These are phyloP conservation scores for Lantana camara DNA, from an alignment of 257 asterid species.

Conservation along the genomic window DNA sequence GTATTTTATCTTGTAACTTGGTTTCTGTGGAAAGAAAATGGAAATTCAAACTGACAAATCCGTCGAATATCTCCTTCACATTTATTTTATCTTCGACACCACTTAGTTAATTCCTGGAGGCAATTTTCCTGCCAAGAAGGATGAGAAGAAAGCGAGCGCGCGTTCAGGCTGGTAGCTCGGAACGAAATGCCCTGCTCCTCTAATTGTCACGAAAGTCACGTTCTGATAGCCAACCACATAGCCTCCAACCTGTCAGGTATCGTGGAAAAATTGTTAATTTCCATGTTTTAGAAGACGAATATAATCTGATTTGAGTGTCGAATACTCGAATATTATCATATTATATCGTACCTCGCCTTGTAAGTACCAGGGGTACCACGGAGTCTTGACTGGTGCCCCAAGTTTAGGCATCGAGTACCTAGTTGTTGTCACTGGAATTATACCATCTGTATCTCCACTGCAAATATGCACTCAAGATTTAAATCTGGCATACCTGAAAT, in stretches of 20 bases:
- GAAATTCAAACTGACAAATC: too few relatives aligned
- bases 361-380: slow-evolving; percentile 65
- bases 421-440: slow-evolving; percentile 59
- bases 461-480: slow-evolving; percentile 7
- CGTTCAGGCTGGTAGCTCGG: slow-evolving; percentile 62
- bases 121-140: slow-evolving; percentile 54
- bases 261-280: too few relatives aligned
- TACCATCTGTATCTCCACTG: slow-evolving; percentile 65
- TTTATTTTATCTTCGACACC: too few relatives aligned
- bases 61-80: too few relatives aligned
- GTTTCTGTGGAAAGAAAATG: too few relatives aligned
- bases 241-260: slow-evolving; percentile 84
- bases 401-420: slow-evolving; percentile 53
- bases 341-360: slow-evolving; percentile 50
- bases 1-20: too few relatives aligned
- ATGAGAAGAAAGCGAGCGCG: slow-evolving; percentile 42
- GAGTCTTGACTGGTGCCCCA: slow-evolving; percentile 37
- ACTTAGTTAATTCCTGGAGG: too few relatives aligned
- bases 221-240: slow-evolving; percentile 52
- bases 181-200: slow-evolving; percentile 63
- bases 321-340: too few relatives aligned
- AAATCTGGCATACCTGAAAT: too few relatives aligned
- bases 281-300: neutral
- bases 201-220: slow-evolving; percentile 49
- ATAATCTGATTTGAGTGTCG: too few relatives aligned